A percentile compares a stretch with the other conserved stretches of the same genome.
These are phyloP conservation scores for Singerocomus rubriflavus DNA, from an alignment of 1,284 basidiomycete species.

Conservation along the genomic window DNA sequence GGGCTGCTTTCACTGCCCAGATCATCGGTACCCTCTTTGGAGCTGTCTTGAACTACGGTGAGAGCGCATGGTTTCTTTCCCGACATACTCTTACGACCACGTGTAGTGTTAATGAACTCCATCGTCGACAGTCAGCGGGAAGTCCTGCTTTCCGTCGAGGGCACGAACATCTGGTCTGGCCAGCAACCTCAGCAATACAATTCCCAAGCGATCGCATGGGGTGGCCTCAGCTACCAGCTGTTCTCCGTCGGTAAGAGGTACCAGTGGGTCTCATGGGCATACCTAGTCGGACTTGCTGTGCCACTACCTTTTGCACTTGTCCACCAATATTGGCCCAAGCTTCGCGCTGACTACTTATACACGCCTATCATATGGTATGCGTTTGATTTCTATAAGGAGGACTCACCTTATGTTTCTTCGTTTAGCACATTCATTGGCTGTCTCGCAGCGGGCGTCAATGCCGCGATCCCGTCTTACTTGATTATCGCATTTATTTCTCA, in stretches of 20 bases:
- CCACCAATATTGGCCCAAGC: conserved; percentile 41
- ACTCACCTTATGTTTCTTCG: background rate
- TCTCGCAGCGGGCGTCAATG: conserved; percentile 48
- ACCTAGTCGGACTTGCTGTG: conserved; percentile 53
- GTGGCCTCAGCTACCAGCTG: conserved; percentile 56
- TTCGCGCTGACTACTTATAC: conserved; percentile 41
- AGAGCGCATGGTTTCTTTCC: conserved; percentile 10
- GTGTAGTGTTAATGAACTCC: conserved; percentile 50
- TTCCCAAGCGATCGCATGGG: conserved; percentile 63
- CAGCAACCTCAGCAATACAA: conserved; percentile 58
- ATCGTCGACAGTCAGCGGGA: conserved; percentile 53
- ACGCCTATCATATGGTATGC: conserved; percentile 43
- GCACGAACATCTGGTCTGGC: conserved; percentile 64
- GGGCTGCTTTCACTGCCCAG: conserved; percentile 63
- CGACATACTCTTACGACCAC: background rate
- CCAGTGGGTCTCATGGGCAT: conserved; percentile 53
- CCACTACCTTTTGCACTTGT: conserved; percentile 57
- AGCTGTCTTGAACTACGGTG: conserved; percentile 51
- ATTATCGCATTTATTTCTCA: conserved; percentile 53
- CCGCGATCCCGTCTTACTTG: conserved; percentile 40
- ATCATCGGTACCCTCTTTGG: conserved; percentile 47
- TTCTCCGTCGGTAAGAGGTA: conserved; percentile 55
- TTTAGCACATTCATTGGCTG: conserved; percentile 35
- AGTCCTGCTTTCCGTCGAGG: conserved; percentile 43
- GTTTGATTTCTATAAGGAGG: background rate